phyloP scores from a whole-genome alignment of 2,329 filamentous ascomycete species.

The Verticillium nubilum region DNA sequence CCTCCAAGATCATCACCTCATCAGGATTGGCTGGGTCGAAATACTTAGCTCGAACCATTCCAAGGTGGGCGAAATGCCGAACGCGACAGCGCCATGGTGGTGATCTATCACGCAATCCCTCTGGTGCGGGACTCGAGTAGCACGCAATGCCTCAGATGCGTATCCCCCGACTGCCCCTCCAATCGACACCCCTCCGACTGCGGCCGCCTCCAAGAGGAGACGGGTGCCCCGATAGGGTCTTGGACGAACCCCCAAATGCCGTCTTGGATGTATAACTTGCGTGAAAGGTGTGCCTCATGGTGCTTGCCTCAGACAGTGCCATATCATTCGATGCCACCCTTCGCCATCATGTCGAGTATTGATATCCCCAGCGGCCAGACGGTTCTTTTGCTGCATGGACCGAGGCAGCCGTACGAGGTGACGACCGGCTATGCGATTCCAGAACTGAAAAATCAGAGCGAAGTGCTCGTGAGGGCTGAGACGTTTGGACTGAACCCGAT shows the following conservation, averaged over 20 bases:
- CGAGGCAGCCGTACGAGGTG: conserved; percentile 43
- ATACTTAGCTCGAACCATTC: not conserved
- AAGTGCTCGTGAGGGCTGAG: conserved; percentile 58
- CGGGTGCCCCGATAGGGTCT: not conserved
- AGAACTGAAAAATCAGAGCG: conserved; percentile 25
- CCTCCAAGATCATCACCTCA: not conserved
- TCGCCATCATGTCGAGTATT: not conserved
- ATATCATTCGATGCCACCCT: not conserved
- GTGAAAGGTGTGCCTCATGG: not conserved
- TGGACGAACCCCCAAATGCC: not conserved
- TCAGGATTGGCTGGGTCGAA: not conserved
- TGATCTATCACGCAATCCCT: conserved; percentile 4
- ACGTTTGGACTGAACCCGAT: conserved; percentile 71
- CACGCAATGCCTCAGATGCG: conserved; percentile 1
- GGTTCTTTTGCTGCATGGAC: conserved; percentile 43
- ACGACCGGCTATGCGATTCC: conserved; percentile 40
- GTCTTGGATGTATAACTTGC: not conserved
- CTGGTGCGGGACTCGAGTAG: not conserved
- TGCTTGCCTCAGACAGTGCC: not conserved
- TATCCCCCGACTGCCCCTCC: not conserved
- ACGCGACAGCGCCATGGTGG: not conserved
- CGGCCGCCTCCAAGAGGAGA: not conserved
- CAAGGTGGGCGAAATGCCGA: not conserved
- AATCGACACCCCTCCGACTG: not conserved
- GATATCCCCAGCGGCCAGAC: conserved; percentile 25